A percentile compares a stretch with the other conserved stretches of the same genome.
These are phyloP conservation scores for Echeveria elegans DNA, from an alignment of 164 flowering plant genomes.

Conservation along the genomic window DNA sequence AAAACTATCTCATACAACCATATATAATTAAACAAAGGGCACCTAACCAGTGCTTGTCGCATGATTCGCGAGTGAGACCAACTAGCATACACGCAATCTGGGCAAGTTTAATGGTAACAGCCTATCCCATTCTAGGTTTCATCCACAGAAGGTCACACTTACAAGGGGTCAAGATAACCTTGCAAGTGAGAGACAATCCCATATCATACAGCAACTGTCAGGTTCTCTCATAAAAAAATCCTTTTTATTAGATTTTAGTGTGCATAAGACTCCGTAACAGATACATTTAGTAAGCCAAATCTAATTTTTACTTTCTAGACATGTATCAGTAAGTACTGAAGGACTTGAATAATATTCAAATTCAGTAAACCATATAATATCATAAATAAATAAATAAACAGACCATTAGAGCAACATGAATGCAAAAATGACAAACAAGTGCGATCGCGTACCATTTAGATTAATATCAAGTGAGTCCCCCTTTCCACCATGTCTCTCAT, in stretches of 20 bases:
- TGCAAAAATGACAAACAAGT: background rate
- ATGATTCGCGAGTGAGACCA: background rate
- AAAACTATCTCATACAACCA: background rate
- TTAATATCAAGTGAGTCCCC: constrained; percentile 17
- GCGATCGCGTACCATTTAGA: constrained; percentile 18
- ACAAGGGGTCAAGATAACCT: background rate
- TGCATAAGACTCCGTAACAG: background rate
- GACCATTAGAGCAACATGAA: background rate
- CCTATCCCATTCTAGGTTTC: background rate
- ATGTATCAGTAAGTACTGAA: too few species aligned
- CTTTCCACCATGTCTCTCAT: constrained; percentile 20
- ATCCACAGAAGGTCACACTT: background rate
- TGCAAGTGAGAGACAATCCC: background rate
- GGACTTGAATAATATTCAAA: too few species aligned
- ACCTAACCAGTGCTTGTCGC: background rate
- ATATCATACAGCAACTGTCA: background rate
- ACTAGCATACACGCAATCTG: background rate
- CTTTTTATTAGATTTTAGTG: background rate
- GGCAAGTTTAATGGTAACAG: background rate
- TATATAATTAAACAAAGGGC: background rate
- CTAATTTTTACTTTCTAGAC: background rate
- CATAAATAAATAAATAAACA: background rate
- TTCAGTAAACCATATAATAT: too few species aligned
- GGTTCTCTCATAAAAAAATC: background rate
- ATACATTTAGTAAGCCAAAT: background rate